phyloP scores from a whole-genome alignment of 352 stramenopile genomes.

The Phytopythium delawarense region DNA sequence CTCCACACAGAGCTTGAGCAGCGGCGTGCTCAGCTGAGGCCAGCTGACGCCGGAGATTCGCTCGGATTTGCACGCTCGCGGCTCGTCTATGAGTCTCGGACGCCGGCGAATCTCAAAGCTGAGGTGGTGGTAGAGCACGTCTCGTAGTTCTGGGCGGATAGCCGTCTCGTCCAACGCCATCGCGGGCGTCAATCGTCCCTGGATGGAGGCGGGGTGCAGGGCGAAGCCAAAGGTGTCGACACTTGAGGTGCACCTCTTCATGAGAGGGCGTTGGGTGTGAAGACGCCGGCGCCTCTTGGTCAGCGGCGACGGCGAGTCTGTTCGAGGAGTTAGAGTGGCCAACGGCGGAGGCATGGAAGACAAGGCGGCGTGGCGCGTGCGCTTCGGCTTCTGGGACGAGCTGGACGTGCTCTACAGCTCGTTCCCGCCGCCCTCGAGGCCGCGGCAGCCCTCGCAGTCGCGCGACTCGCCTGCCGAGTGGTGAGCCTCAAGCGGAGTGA shows the following conservation, averaged over 20 bases:
- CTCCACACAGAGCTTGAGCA: no score
- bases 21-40: no score
- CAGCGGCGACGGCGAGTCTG: not conserved
- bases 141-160: not conserved
- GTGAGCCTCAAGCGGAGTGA: constrained; percentile 11
- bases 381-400: constrained; percentile 56
- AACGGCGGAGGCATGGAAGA: not conserved
- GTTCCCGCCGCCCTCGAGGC: constrained; percentile 31
- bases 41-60: constrained; percentile 1
- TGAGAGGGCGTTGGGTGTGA: no score
- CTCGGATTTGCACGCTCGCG: not conserved
- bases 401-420: constrained; percentile 50
- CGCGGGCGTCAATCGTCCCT: not conserved
- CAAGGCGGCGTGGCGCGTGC: constrained; percentile 34
- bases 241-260: no score
- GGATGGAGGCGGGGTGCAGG: no score
- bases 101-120: not conserved
- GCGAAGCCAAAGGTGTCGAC: no score
- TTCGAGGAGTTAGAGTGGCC: not conserved
- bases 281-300: not conserved
- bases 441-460: constrained; percentile 29
- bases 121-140: not conserved
- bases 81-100: not conserved
- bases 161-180: not conserved
- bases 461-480: constrained; percentile 33